Base-by-base conservation (phyloP, 2,329 filamentous ascomycete genomes). In the Penicillium sumatraense region DNA sequence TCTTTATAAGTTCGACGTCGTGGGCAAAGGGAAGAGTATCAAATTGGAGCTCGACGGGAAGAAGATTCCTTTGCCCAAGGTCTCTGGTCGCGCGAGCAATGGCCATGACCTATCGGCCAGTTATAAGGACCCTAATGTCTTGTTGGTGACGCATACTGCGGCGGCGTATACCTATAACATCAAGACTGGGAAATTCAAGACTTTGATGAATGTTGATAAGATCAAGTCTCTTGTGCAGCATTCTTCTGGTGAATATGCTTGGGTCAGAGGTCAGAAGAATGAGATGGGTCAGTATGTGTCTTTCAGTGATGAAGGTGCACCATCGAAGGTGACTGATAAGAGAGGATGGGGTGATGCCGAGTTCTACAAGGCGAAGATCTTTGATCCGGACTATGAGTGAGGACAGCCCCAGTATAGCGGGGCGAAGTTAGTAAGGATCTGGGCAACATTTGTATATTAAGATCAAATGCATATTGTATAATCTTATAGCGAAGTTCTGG, bases 361-460 rank as follows among this genome's bases (percentile, higher is more conserved):
- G 35, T 58, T 63, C 26, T 63, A 63, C 47, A 63, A 63, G 42
- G 58, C 60, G 42, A 54, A 56, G 42, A 51, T 63, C 31, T 61
- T 56, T 31, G 36, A 49, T 23, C 40, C 51, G n/a, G 55, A 40
- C 10, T 60, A 55, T 51, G 51, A 58, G 21, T 60, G 31, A 38
- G 27, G n/a, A n/a, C n/a, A n/a, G n/a, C n/a, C n/a, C n/a, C n/a
- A n/a, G n/a, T n/a, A n/a, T n/a, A 18, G 41, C 13, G 11, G 14
- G 3, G 6, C 5, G 21, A 8, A 8, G 40, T 11, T 21, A n/a
- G n/a, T n/a, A 14, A 11, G 23, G 13, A 27, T 6, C 40, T 23
- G 23, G 14, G 24, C 7, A 10, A 44, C 18, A n/a, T 23, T 6
- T 26, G 40, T 27, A 44, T 27, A 11, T 31, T 27, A 29, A 46